These are phyloP conservation scores for Vigna mungo DNA, from an alignment of 306 rosid genomes.

Conservation along the genomic window DNA sequence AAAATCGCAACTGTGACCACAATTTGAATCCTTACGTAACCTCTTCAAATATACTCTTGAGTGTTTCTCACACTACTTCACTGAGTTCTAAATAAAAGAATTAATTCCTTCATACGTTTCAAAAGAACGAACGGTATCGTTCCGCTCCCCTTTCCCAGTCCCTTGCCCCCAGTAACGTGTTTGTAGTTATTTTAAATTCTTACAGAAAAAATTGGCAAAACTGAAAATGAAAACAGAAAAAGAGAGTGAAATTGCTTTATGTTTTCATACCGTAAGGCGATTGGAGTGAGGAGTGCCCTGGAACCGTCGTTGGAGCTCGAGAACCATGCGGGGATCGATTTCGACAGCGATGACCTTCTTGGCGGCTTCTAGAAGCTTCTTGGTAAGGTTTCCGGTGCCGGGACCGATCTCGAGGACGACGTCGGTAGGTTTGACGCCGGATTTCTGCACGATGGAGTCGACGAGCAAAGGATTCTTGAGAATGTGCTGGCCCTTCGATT, in stretches of 20 bases:
- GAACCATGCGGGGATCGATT: slow-evolving; percentile 93
- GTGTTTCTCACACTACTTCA: no score
- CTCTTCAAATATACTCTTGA: neutral
- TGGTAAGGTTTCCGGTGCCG: slow-evolving; percentile 56
- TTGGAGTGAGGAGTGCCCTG: slow-evolving; percentile 75
- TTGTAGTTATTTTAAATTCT: no score
- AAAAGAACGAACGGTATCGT: no score
- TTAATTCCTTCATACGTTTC: no score
- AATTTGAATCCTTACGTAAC: neutral
- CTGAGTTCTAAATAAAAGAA: no score
- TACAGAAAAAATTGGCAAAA: no score
- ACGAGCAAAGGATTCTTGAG: slow-evolving; percentile 56
- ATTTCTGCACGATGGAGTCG: slow-evolving; percentile 51
- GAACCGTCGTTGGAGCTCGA: slow-evolving; percentile 77
- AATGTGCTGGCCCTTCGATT: slow-evolving; percentile 57
- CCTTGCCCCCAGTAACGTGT: no score
- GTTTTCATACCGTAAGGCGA: slow-evolving; percentile 66
- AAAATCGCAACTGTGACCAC: neutral
- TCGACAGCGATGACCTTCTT: slow-evolving; percentile 84
- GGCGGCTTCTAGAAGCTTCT: slow-evolving; percentile 63
- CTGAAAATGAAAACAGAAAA: no score
- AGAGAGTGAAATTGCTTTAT: no score
- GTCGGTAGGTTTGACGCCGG: slow-evolving; percentile 56
- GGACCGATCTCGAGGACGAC: slow-evolving; percentile 60
- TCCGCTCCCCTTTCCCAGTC: no score